Conservation (phyloP, 2,329 filamentous ascomycete species). For the Stagonosporopsis vannaccii region DNA sequence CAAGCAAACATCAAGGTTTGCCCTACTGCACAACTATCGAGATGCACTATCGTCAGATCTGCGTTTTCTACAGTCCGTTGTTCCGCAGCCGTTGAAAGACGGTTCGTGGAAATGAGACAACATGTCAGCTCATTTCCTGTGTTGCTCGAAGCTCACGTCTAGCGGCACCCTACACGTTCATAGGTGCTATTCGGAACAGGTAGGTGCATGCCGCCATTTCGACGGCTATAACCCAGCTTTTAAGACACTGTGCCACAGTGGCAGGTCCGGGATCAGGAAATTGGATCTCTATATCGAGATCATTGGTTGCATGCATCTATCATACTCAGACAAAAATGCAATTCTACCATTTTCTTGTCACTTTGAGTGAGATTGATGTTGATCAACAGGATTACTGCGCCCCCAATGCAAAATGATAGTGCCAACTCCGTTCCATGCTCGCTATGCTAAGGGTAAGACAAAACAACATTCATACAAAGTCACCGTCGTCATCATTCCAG, state of each 20-base stretch:
- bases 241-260: slow-evolving; percentile 3
- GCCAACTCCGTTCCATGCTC: slow-evolving; percentile 28
- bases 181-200: neutral
- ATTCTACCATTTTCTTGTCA: neutral
- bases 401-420: slow-evolving; percentile 23
- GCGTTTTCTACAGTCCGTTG: slow-evolving; percentile 1
- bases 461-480: slow-evolving; percentile 24
- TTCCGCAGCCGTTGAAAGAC: slow-evolving; percentile 9
- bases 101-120: slow-evolving; percentile 5
- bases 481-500: slow-evolving; percentile 53
- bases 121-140: slow-evolving; percentile 4
- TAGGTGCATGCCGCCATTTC: neutral
- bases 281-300: neutral
- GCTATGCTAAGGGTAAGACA: slow-evolving; percentile 42
- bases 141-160: slow-evolving; percentile 4
- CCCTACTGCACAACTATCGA: slow-evolving; percentile 9
- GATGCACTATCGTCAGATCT: slow-evolving; percentile 1
- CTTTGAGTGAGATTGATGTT: neutral
- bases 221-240: neutral
- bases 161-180: slow-evolving; percentile 5
- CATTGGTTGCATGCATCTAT: neutral
- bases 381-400: slow-evolving; percentile 14
- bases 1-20: slow-evolving; percentile 7
- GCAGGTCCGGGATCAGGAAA: neutral
- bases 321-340: neutral